Percentiles rank a stretch among this genome's conserved stretches.
These are phyloP conservation scores for Sporothrix luriei DNA, from an alignment of 2,329 filamentous ascomycete genomes.

Conservation along the genomic window DNA sequence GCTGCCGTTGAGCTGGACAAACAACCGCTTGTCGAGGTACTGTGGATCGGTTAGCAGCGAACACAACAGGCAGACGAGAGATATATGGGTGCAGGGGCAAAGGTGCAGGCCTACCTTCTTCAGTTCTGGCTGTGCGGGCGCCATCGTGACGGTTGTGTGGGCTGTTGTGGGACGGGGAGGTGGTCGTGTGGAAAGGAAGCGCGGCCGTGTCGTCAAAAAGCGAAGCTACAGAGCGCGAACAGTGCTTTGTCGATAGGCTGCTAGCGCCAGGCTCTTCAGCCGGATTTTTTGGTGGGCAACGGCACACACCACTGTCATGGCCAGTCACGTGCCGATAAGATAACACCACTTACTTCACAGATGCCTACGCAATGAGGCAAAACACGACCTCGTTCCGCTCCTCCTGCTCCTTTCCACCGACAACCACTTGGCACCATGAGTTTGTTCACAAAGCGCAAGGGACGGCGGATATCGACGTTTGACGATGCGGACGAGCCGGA, in stretches of 20 bases:
- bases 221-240: conserved; percentile 23
- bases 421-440: conserved; percentile 49
- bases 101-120: conserved; percentile 85
- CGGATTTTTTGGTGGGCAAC: conserved; percentile 16
- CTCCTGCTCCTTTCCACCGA: not conserved
- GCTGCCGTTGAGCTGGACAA: conserved; percentile 96
- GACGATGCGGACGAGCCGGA: conserved; percentile 64
- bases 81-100: not conserved
- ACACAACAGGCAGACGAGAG: no score
- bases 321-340: conserved; percentile 56
- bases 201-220: conserved; percentile 38
- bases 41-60: conserved; percentile 52
- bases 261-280: not conserved
- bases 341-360: conserved; percentile 37
- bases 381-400: not conserved
- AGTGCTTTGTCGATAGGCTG: conserved; percentile 14
- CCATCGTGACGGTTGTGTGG: conserved; percentile 65
- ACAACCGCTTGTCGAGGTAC: conserved; percentile 99
- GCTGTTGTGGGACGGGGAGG: conserved; percentile 15
- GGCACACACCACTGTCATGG: not conserved
- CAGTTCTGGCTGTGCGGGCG: conserved; percentile 96
- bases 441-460: conserved; percentile 66
- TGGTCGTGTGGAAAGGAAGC: conserved; percentile 32
- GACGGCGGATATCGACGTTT: conserved; percentile 72
- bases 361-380: conserved; percentile 4